A percentile compares a stretch with the other conserved stretches of the same genome.
Conservation (phyloP, 306 rosid genomes). For the Pyrus communis region DNA sequence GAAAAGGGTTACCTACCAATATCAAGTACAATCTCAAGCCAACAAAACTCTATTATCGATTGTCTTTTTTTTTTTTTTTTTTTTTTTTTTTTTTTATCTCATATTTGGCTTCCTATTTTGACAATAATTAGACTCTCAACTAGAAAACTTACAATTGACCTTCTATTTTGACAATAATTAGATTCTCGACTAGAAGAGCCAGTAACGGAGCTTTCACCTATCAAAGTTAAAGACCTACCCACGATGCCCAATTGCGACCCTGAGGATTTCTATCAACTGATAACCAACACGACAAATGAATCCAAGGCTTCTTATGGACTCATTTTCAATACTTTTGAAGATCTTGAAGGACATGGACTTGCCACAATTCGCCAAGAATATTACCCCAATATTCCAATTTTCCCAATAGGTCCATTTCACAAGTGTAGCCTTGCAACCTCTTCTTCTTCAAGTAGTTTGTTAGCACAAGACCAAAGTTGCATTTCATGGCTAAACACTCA, state of each 20-base stretch:
- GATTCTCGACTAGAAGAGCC: constrained; percentile 25
- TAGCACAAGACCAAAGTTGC: constrained; percentile 33
- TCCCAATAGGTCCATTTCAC: constrained; percentile 56
- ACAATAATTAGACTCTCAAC: constrained; percentile 8
- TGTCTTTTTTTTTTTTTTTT: too few relatives aligned
- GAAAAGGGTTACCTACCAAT: neutral
- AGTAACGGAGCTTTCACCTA: constrained; percentile 32
- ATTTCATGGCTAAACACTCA: constrained; percentile 46
- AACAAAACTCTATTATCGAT: too few relatives aligned
- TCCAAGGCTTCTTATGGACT: constrained; percentile 38
- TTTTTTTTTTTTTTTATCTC: too few relatives aligned
- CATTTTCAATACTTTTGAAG: constrained; percentile 49
- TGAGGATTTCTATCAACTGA: constrained; percentile 8
- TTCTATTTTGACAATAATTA: neutral
- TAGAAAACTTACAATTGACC: constrained; percentile 11
- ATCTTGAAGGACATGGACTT: constrained; percentile 35
- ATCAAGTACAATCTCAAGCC: too few relatives aligned
- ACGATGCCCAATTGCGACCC: neutral
- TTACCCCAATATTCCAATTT: constrained; percentile 24
- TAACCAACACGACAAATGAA: constrained; percentile 4
- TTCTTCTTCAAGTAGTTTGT: constrained; percentile 24
- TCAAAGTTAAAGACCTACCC: constrained; percentile 41
- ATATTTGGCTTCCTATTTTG: neutral
- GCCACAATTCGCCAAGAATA: constrained; percentile 12
- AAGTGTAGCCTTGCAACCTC: constrained; percentile 16